Evolutionary conservation across 2,329 filamentous ascomycete species (phyloP), one percentile per base, ranked within the genome.

Genomic region (Trichothecium sympodiale): DNA sequence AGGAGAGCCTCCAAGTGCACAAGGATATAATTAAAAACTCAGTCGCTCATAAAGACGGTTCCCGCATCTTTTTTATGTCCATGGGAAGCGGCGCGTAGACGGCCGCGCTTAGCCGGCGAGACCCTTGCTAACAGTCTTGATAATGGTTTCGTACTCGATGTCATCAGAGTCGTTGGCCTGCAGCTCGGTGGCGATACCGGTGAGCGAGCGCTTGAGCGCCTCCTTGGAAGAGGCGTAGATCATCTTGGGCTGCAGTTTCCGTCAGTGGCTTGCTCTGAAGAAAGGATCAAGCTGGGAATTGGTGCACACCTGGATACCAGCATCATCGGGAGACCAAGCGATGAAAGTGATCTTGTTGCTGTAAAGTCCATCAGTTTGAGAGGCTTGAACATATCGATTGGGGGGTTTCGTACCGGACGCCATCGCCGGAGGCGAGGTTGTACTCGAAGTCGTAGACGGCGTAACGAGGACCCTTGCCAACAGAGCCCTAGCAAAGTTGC

Each of bases 161-260:
- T 89, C 83, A 60, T 86, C 81, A 48, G 65, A 62, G 60, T 89
- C 83, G 67, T 88, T 88, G 67, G 83, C 83, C 69, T 91, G 83
- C 51, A 88, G 71, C 59, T 89, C 83, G 50, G 69, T 65, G 42
- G 80, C 80, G 49, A 89, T 65, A 44, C 83, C 83, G 55, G 75
- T 83, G 44, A 91, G 74, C 34, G 81, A 62, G 60, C 80, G 79
- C 74, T 87, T 89, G 48, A 91, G 73, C 41, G 82, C 80, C 52
- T 88, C 82, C 69, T 89, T 91, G 62, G 84, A 91, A 35, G 84
- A 83, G 51, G 83, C 82, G 71, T 89, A 91, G 61, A 87, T 73
- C 84, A 91, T 91, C 72, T 87, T 87, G 62, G 80, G 72, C 83
- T 87, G 47, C 14, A 20, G 15, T 32, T 46, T 46, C 30, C 38